A percentile compares a stretch with the other conserved stretches of the same genome.
Conservation (phyloP, 257 asterid genomes). For the Gentiana macrophylla region DNA sequence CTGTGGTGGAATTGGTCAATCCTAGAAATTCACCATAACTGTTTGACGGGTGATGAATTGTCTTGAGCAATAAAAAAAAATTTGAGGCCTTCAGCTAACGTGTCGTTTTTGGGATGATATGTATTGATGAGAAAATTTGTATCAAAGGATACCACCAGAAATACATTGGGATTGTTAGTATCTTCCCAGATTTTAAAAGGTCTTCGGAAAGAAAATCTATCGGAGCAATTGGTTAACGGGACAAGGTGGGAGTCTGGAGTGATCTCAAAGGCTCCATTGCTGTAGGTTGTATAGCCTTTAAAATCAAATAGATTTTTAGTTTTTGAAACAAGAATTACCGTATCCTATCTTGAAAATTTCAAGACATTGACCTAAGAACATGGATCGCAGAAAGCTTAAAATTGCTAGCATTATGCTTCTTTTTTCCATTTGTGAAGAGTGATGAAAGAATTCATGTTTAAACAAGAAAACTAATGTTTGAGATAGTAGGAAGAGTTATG, state of each 20-base stretch:
- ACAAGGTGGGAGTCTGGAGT: constrained; percentile 43
- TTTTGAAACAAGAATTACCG: constrained; percentile 16
- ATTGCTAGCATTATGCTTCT: too few relatives aligned
- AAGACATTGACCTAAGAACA: constrained; percentile 20
- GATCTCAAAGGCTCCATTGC: constrained; percentile 41
- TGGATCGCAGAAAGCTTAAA: constrained; percentile 8
- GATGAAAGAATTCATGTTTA: too few relatives aligned
- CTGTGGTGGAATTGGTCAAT: too few relatives aligned
- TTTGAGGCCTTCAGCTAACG: constrained; percentile 68
- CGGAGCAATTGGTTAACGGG: constrained; percentile 20
- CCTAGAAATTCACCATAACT: too few relatives aligned
- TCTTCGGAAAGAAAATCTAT: constrained; percentile 28
- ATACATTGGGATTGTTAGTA: neutral
- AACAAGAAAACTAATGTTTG: too few relatives aligned
- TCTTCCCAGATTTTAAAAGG: constrained; percentile 56
- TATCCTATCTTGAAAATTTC: constrained; percentile 3
- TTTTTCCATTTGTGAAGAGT: too few relatives aligned
- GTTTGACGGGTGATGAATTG: too few relatives aligned
- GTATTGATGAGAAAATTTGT: constrained; percentile 58
- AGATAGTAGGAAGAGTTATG: too few relatives aligned
- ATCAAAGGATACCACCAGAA: constrained; percentile 42
- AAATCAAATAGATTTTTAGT: neutral
- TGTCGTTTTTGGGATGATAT: neutral
- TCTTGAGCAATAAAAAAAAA: constrained; percentile 32
- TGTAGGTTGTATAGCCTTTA: constrained; percentile 21